Percentiles rank a stretch among this genome's conserved stretches.
Conservation (phyloP, 169 alveolate species). For the Cryptosporidium xiaoi region DNA sequence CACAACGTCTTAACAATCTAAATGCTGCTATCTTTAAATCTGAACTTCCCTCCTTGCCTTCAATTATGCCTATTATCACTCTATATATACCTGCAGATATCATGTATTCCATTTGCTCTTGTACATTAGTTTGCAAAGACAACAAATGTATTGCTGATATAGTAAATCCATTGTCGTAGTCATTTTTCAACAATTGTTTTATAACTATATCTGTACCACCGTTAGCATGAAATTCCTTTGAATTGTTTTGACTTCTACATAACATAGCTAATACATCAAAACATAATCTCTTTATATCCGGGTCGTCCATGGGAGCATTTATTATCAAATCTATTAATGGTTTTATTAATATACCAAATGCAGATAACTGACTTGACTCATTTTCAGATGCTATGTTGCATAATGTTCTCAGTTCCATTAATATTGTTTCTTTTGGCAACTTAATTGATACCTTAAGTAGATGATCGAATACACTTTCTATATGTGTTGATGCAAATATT, state of each 20-base stretch:
- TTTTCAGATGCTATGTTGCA: slow-evolving; percentile 90
- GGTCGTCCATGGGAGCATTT: slow-evolving; percentile 84
- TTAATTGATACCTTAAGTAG: slow-evolving; percentile 29
- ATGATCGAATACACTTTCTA: slow-evolving; percentile 55
- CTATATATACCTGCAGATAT: slow-evolving; percentile 87
- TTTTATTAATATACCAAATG: slow-evolving; percentile 85
- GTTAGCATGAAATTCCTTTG: slow-evolving; percentile 81
- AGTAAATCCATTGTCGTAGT: slow-evolving; percentile 85
- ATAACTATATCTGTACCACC: slow-evolving; percentile 85
- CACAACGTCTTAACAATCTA: slow-evolving; percentile 87
- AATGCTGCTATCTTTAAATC: slow-evolving; percentile 87
- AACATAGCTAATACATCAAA: slow-evolving; percentile 87
- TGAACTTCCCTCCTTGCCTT: slow-evolving; percentile 77
- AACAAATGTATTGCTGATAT: slow-evolving; percentile 88
- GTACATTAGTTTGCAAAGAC: slow-evolving; percentile 83
- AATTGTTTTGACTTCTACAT: slow-evolving; percentile 86
- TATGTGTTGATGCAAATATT: slow-evolving; percentile 43
- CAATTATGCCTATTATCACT: slow-evolving; percentile 84
- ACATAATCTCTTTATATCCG: slow-evolving; percentile 84
- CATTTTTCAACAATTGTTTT: slow-evolving; percentile 83
- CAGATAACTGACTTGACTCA: slow-evolving; percentile 85
- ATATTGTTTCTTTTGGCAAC: slow-evolving; percentile 54
- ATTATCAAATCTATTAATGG: slow-evolving; percentile 81
- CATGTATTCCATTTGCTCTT: slow-evolving; percentile 84
- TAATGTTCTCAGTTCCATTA: slow-evolving; percentile 87